phyloP scores from a whole-genome alignment of 2,329 filamentous ascomycete genomes.

The Fusarium metavorans region DNA sequence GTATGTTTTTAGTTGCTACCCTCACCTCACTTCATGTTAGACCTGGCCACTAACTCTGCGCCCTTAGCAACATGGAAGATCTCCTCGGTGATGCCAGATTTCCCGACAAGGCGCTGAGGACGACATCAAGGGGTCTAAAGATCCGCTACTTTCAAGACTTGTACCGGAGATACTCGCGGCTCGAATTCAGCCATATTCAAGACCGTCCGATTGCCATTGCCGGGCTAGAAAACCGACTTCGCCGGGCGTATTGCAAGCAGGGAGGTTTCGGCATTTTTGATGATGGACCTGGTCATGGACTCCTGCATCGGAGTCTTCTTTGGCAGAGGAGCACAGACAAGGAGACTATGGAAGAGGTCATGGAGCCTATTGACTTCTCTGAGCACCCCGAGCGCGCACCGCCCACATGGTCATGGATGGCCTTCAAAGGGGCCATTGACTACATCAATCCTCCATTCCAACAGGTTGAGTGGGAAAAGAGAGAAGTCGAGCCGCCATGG shows the following conservation, averaged over 20 bases:
- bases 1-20: background rate
- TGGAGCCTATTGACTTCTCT: background rate
- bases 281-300: background rate
- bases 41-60: background rate
- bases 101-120: background rate
- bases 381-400: background rate
- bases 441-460: background rate
- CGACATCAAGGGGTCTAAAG: background rate
- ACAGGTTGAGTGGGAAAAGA: background rate
- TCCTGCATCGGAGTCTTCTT: background rate
- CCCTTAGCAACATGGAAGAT: background rate
- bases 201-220: background rate
- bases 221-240: background rate
- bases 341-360: background rate
- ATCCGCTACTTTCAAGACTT: background rate
- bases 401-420: background rate
- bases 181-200: background rate
- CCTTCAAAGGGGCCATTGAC: background rate
- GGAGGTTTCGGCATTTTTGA: background rate
- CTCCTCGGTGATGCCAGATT: background rate
- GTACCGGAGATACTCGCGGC: background rate
- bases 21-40: background rate
- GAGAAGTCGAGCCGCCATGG: background rate
- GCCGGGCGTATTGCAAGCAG: background rate
- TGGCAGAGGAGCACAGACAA: background rate